Percentiles rank a stretch among this genome's conserved stretches.
These are phyloP conservation scores for Talaromyces pinophilus DNA, from an alignment of 2,329 filamentous ascomycete genomes.

Conservation along the genomic window DNA sequence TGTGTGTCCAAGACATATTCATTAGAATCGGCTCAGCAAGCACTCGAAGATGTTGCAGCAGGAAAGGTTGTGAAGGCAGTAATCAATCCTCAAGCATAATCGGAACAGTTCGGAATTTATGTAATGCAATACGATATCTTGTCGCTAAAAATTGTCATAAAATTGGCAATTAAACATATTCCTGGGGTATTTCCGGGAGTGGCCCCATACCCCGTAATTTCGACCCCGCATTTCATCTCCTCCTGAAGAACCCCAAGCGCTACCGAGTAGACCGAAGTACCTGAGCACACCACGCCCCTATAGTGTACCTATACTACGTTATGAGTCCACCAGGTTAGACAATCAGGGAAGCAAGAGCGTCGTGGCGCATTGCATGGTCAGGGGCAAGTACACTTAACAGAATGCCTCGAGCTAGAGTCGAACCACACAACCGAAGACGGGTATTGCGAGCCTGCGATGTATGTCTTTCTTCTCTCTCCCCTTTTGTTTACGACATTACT, in stretches of 20 bases:
- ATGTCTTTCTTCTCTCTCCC: not conserved
- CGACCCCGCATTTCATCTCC: not conserved
- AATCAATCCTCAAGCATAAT: not conserved
- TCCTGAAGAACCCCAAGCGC: not conserved
- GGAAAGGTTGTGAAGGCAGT: not conserved
- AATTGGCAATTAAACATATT: not conserved
- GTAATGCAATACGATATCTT: not conserved
- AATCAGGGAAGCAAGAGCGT: not conserved
- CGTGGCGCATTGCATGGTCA: not conserved
- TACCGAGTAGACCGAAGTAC: not conserved
- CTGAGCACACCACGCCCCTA: not conserved
- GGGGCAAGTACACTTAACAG: not conserved
- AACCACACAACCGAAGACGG: not conserved
- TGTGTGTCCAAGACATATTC: not conserved
- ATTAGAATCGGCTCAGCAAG: not conserved
- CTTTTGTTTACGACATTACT: no score
- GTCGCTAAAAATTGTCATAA: not conserved
- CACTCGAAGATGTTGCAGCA: not conserved
- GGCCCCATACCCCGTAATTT: not conserved
- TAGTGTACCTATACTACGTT: not conserved
- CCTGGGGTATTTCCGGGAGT: not conserved
- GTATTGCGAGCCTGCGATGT: conserved; percentile 1
- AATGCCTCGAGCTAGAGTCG: not conserved
- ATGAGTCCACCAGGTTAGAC: not conserved
- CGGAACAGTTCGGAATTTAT: not conserved